Percentiles rank a stretch among this genome's conserved stretches.
Conservation (phyloP, 345 rosid species). For the Cardiospermum halicacabum region DNA sequence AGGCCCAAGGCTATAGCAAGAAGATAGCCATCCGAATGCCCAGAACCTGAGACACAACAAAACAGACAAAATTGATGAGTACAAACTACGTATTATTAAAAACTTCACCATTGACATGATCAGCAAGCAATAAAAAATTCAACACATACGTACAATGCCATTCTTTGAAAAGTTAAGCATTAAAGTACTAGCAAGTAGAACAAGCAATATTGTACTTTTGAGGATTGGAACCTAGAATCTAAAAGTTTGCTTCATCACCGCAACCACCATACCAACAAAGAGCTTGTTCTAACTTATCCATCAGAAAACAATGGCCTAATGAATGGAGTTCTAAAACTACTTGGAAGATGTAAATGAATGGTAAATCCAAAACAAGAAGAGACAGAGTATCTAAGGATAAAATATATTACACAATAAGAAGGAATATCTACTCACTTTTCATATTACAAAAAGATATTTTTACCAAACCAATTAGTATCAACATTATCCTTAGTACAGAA, state of each 20-base stretch:
- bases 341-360: neutral
- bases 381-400: neutral
- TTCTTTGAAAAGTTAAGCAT: neutral
- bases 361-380: neutral
- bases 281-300: no score
- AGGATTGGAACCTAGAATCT: no score
- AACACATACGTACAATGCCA: neutral
- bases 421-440: neutral
- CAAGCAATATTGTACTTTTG: no score
- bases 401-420: neutral
- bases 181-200: neutral
- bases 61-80: constrained; percentile 8
- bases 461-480: neutral
- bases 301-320: neutral
- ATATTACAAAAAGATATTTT: neutral
- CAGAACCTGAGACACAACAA: constrained; percentile 49
- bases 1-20: constrained; percentile 73
- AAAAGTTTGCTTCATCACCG: no score
- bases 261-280: no score
- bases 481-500: neutral
- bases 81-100: neutral
- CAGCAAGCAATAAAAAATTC: neutral
- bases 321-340: neutral
- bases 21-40: constrained; percentile 48
- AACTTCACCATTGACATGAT: neutral